Conservation (phyloP, 2,329 filamentous ascomycete genomes). For the Leptographium radiaticola region DNA sequence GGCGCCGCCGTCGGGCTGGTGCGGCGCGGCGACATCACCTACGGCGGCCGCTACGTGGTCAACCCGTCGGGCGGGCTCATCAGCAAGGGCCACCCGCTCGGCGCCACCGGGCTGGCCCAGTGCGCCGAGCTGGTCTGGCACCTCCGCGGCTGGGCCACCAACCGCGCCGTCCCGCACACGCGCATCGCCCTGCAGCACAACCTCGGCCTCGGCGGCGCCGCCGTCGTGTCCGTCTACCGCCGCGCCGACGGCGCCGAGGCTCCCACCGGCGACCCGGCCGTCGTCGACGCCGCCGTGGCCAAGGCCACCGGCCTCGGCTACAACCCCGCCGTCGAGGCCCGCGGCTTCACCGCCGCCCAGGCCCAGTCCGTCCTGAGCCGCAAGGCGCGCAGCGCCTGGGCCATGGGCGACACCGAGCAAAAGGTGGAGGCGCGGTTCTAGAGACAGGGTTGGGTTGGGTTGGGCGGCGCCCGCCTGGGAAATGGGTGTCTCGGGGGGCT, state of each 20-base stretch:
- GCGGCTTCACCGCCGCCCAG: slow-evolving; percentile 73
- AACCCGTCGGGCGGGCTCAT: slow-evolving; percentile 93
- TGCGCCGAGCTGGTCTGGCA: slow-evolving; percentile 95
- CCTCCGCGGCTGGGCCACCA: slow-evolving; percentile 89
- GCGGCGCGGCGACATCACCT: slow-evolving; percentile 76
- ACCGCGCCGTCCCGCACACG: slow-evolving; percentile 58
- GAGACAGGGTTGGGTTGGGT: no score
- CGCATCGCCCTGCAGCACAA: slow-evolving; percentile 79
- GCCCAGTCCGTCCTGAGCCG: slow-evolving; percentile 58
- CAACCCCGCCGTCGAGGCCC: slow-evolving; percentile 82
- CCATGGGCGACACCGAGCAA: slow-evolving; percentile 59
- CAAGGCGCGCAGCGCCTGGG: slow-evolving; percentile 54
- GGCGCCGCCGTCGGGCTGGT: slow-evolving; percentile 92
- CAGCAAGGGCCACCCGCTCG: slow-evolving; percentile 89
- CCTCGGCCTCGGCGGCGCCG: slow-evolving; percentile 79
- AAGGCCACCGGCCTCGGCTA: slow-evolving; percentile 63
- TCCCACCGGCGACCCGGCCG: slow-evolving; percentile 18
- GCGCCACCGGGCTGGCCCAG: slow-evolving; percentile 88
- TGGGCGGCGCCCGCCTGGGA: no score
- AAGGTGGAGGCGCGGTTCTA: slow-evolving; percentile 48
- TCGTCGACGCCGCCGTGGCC: slow-evolving; percentile 52
- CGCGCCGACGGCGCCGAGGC: slow-evolving; percentile 63
- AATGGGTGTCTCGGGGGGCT: neutral
- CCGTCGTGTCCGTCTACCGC: slow-evolving; percentile 80
- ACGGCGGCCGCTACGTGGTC: slow-evolving; percentile 70